Percentiles rank a stretch among this genome's conserved stretches.
phyloP scores from a whole-genome alignment of 306 rosid genomes.

The Spatholobus suberectus region DNA sequence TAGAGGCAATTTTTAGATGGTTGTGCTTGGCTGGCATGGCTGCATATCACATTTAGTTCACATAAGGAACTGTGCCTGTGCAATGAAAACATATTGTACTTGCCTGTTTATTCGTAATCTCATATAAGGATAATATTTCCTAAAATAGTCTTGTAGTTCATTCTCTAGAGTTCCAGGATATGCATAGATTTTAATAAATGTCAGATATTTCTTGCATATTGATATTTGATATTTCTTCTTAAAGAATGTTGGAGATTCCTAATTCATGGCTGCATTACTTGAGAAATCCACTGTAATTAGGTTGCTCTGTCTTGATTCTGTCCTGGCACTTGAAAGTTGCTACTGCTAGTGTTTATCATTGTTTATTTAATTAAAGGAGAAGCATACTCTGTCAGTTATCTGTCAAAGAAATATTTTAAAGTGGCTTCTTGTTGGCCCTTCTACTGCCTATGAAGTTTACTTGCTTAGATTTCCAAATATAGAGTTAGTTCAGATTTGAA shows the following conservation, averaged over 20 bases:
- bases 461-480: background rate
- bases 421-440: constrained; percentile 27
- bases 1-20: background rate
- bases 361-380: background rate
- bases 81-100: constrained; percentile 8
- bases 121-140: constrained; percentile 9
- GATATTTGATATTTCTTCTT: background rate
- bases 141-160: constrained; percentile 10
- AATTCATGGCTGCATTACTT: constrained; percentile 4
- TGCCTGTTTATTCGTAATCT: constrained; percentile 21
- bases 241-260: constrained; percentile 17
- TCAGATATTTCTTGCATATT: background rate
- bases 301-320: background rate
- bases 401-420: background rate
- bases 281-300: constrained; percentile 18
- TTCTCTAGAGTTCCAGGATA: constrained; percentile 15
- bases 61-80: background rate
- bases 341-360: background rate
- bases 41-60: constrained; percentile 17
- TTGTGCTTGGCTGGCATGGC: constrained; percentile 20
- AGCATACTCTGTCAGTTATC: background rate
- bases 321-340: background rate
- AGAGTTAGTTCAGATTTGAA: no score
- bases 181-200: background rate
- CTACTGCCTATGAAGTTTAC: background rate